Conservation (phyloP, 768 basidiomycete genomes). For the Omphalotus guepiniiformis region DNA sequence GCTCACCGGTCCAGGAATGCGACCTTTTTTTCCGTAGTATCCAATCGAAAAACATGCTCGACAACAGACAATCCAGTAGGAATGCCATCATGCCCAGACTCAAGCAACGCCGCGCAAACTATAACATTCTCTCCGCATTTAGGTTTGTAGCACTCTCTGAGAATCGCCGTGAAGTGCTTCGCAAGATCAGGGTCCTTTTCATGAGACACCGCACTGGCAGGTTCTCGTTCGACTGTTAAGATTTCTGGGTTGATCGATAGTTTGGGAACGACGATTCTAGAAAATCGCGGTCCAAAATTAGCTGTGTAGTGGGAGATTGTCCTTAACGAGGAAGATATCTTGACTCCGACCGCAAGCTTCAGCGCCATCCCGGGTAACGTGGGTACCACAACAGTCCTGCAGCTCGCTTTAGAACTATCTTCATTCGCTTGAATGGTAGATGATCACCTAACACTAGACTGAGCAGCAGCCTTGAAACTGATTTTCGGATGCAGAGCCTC, state of each 20-base stretch:
- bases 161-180: constrained; percentile 50
- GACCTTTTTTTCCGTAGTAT: constrained; percentile 41
- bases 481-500: constrained; percentile 39
- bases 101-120: constrained; percentile 48
- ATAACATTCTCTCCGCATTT: constrained; percentile 38
- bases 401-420: constrained; percentile 4
- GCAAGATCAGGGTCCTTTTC: constrained; percentile 38
- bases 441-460: constrained; percentile 49
- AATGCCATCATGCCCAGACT: constrained; percentile 42
- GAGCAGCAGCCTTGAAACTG: constrained; percentile 37
- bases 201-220: constrained; percentile 43
- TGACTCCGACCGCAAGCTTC: constrained; percentile 52
- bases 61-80: constrained; percentile 41
- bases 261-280: constrained; percentile 42
- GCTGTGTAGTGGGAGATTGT: constrained; percentile 60
- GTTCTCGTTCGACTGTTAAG: constrained; percentile 43
- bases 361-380: constrained; percentile 41
- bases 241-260: constrained; percentile 39
- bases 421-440: neutral
- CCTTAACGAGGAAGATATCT: constrained; percentile 52
- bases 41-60: constrained; percentile 40
- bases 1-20: constrained; percentile 44
- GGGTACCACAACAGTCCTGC: constrained; percentile 41
- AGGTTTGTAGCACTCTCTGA: constrained; percentile 40
- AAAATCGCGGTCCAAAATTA: constrained; percentile 54